Percentiles rank a stretch among this genome's conserved stretches.
These are phyloP conservation scores for Bassia scoparia DNA, from an alignment of 148 eudicot species.

Conservation along the genomic window DNA sequence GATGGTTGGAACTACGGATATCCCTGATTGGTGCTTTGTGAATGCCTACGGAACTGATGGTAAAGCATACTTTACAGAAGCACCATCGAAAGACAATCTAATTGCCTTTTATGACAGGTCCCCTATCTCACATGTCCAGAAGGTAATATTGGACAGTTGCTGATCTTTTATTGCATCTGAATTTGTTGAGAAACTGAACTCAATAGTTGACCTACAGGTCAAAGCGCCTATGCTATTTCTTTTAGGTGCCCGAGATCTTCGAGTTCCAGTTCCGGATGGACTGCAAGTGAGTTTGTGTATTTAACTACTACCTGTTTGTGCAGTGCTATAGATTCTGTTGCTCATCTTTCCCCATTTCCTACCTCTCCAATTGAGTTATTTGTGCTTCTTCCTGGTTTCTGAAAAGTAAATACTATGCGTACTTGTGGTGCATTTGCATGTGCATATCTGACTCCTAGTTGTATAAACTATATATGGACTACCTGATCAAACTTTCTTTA, in stretches of 20 bases:
- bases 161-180: neutral
- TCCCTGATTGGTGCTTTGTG: constrained; percentile 88
- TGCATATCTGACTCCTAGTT: neutral
- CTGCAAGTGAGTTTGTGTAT: constrained; percentile 53
- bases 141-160: constrained; percentile 38
- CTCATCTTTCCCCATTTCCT: neutral
- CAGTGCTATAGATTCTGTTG: neutral
- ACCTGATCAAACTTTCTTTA: neutral
- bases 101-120: constrained; percentile 54
- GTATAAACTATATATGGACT: neutral
- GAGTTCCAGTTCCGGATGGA: constrained; percentile 74
- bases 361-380: neutral
- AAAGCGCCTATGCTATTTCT: constrained; percentile 80
- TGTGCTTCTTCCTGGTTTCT: neutral
- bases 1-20: constrained; percentile 91
- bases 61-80: constrained; percentile 49
- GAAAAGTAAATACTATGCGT: neutral
- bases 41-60: constrained; percentile 66
- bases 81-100: constrained; percentile 63
- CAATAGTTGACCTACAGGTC: constrained; percentile 48
- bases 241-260: constrained; percentile 80
- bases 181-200: neutral
- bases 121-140: constrained; percentile 74
- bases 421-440: neutral
- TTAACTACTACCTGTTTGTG: neutral